Evolutionary conservation across 1,284 basidiomycete species (phyloP).

Genomic region (Mixia osmundae): DNA sequence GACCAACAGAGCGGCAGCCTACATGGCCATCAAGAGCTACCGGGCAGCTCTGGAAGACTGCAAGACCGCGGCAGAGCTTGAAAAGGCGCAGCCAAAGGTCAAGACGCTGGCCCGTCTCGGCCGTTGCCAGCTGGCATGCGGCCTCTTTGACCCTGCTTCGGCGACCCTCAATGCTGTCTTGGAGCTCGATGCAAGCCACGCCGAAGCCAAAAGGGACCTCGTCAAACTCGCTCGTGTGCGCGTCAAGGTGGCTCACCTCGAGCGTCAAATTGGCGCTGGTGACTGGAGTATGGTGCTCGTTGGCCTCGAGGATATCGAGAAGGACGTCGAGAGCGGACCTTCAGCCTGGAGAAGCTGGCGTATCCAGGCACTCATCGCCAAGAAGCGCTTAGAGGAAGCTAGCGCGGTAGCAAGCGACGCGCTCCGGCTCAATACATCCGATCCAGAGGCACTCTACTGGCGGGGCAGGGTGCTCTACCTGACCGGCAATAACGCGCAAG

Average conservation of each 20-base stretch:
- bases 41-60: slow-evolving; percentile 49
- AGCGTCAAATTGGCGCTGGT: slow-evolving; percentile 33
- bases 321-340: slow-evolving; percentile 45
- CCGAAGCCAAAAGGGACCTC: slow-evolving; percentile 11
- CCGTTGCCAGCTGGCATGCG: slow-evolving; percentile 52
- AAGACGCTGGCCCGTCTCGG: slow-evolving; percentile 58
- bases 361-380: slow-evolving; percentile 46
- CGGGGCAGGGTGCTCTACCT: slow-evolving; percentile 59
- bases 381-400: slow-evolving; percentile 43
- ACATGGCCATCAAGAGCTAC: slow-evolving; percentile 58
- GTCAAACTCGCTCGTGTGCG: slow-evolving; percentile 29
- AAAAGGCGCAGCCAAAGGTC: slow-evolving; percentile 28
- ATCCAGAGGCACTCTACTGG: slow-evolving; percentile 55
- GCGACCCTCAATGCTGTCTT: slow-evolving; percentile 24
- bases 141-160: slow-evolving; percentile 33
- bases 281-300: slow-evolving; percentile 24
- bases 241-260: slow-evolving; percentile 42
- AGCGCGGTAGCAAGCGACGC: slow-evolving; percentile 14
- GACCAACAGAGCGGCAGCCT: slow-evolving; percentile 64
- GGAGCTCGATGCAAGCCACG: slow-evolving; percentile 24
- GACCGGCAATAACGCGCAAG: slow-evolving; percentile 39
- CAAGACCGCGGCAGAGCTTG: slow-evolving; percentile 42
- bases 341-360: slow-evolving; percentile 53
- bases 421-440: slow-evolving; percentile 32
- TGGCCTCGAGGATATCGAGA: slow-evolving; percentile 28